Evolutionary conservation across 495 filamentous ascomycete species (phyloP).

Genomic region (Aeminium ludgeri): DNA sequence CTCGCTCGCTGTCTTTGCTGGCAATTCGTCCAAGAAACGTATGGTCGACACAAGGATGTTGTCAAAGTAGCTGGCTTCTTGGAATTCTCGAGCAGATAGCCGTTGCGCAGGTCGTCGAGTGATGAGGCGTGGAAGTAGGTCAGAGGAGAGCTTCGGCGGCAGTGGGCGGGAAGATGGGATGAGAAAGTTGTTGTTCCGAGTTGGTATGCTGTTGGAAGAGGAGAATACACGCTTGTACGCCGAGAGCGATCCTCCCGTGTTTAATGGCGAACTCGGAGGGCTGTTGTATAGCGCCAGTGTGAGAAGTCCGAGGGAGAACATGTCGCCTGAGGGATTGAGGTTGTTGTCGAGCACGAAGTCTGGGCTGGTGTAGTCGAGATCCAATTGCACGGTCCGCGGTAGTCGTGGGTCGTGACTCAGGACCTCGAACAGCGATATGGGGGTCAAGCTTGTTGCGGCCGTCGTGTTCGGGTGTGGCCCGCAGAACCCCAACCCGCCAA

Average conservation of each 20-base stretch:
- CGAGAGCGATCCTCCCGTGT: constrained; percentile 57
- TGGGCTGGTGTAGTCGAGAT: constrained; percentile 82
- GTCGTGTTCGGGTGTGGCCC: constrained; percentile 54
- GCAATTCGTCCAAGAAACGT: constrained; percentile 77
- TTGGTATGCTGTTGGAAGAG: constrained; percentile 59
- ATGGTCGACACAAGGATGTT: constrained; percentile 92
- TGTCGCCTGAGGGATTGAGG: constrained; percentile 61
- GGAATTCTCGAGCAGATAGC: constrained; percentile 79
- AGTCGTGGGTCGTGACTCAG: constrained; percentile 72
- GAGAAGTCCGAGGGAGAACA: constrained; percentile 83
- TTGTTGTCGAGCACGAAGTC: constrained; percentile 84
- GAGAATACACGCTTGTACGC: constrained; percentile 69
- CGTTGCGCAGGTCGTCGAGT: constrained; percentile 72
- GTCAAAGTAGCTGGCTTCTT: constrained; percentile 86
- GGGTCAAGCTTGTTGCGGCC: constrained; percentile 48
- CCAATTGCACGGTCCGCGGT: constrained; percentile 67
- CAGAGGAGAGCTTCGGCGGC: constrained; percentile 56
- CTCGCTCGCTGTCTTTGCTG: constrained; percentile 78
- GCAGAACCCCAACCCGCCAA: constrained; percentile 81
- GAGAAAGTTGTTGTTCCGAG: constrained; percentile 64
- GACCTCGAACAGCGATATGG: constrained; percentile 67
- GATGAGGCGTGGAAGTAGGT: constrained; percentile 66
- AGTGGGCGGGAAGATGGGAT: constrained; percentile 46
- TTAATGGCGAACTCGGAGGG: constrained; percentile 71
- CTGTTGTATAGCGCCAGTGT: constrained; percentile 85